These are phyloP conservation scores for Albifimbria verrucaria DNA, from an alignment of 2,329 filamentous ascomycete species.

Conservation along the genomic window DNA sequence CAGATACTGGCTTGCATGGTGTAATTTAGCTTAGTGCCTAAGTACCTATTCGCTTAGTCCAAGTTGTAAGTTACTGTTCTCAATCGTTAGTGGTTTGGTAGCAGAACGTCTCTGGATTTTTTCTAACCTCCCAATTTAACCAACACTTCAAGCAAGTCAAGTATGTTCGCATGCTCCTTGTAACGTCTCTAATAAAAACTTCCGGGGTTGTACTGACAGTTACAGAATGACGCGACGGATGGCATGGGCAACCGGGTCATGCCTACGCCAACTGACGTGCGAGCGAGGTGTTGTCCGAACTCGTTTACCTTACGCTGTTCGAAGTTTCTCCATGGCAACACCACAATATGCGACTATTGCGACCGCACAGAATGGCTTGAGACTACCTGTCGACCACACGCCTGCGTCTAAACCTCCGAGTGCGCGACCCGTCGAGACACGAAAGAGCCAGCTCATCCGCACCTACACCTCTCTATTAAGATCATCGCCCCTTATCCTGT, in stretches of 20 bases:
- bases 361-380: constrained; percentile 2
- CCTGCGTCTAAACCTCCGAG: constrained; percentile 80
- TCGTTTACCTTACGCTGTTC: constrained; percentile 2
- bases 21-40: too few species aligned
- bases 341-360: constrained; percentile 1
- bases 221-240: constrained; percentile 17
- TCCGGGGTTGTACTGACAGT: too few species aligned
- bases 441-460: constrained; percentile 84
- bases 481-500: constrained; percentile 77
- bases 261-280: constrained; percentile 13
- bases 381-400: constrained; percentile 41
- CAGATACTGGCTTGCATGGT: too few species aligned
- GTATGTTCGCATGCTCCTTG: neutral
- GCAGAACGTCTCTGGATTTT: neutral
- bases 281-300: neutral
- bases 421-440: constrained; percentile 78
- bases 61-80: too few species aligned
- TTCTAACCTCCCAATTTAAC: neutral
- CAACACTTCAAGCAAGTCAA: neutral
- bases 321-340: constrained; percentile 15
- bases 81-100: too few species aligned
- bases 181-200: too few species aligned
- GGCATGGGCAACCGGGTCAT: constrained; percentile 11
- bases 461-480: constrained; percentile 86
- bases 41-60: too few species aligned